phyloP scores from a whole-genome alignment of 2,329 filamentous ascomycete genomes.

The Ascochyta fabae region DNA sequence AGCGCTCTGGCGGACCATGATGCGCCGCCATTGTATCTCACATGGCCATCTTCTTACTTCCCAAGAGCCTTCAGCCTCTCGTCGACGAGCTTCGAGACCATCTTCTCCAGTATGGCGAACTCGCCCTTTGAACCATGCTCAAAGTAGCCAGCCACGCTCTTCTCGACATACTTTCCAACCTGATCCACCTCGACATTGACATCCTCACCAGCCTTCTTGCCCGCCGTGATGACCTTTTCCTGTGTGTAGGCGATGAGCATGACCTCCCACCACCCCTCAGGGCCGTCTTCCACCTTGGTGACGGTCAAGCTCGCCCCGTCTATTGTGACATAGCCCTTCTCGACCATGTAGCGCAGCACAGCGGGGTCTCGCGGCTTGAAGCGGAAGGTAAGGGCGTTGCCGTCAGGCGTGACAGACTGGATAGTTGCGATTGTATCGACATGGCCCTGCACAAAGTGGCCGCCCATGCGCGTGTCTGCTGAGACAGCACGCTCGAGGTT shows the following conservation, averaged over 20 bases:
- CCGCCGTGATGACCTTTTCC: slow-evolving; percentile 82
- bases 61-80: slow-evolving; percentile 62
- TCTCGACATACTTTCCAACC: slow-evolving; percentile 84
- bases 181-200: slow-evolving; percentile 96
- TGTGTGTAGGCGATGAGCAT: slow-evolving; percentile 99
- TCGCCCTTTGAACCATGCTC: slow-evolving; percentile 61
- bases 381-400: slow-evolving; percentile 87
- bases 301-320: slow-evolving; percentile 95
- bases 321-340: slow-evolving; percentile 94
- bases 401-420: slow-evolving; percentile 74
- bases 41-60: slow-evolving; percentile 28
- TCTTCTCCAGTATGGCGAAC: slow-evolving; percentile 58
- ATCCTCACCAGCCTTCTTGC: slow-evolving; percentile 77
- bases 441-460: slow-evolving; percentile 97
- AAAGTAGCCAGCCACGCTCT: slow-evolving; percentile 85
- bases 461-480: slow-evolving; percentile 92
- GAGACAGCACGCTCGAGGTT: slow-evolving; percentile 95
- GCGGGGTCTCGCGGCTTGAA: slow-evolving; percentile 73
- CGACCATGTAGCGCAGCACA: slow-evolving; percentile 86
- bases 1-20: neutral
- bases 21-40: neutral
- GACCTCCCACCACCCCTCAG: slow-evolving; percentile 87
- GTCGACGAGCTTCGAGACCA: slow-evolving; percentile 73
- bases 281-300: slow-evolving; percentile 79
- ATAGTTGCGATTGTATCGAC: slow-evolving; percentile 89